Base-by-base conservation (phyloP, 2,329 filamentous ascomycete species). In the Plenodomus biglobosus region DNA sequence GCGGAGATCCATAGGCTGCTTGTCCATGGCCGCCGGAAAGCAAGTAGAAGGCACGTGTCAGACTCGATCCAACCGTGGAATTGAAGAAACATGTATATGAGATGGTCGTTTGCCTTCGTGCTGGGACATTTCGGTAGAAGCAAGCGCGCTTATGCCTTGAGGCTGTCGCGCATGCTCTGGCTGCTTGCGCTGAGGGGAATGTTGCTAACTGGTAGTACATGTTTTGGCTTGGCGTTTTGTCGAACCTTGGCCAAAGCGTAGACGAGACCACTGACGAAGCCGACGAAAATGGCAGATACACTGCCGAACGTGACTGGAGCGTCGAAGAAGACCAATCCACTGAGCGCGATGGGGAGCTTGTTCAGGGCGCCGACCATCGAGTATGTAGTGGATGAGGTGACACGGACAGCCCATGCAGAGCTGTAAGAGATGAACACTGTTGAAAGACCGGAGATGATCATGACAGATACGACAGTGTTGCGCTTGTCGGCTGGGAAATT, bases 371-470 rank as follows among this genome's bases (percentile, higher is more conserved):
- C 94, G 47, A 97, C 94, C 92, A 99, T 97, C 22, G 90, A 95
- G 79, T 97, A 99, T 2, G 94, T 99, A 8, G 94, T 99, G 16
- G 92, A 96, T 0, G 92, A 95, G 7, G 94, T 97, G 57, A 96
- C 89, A 59, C 94, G 92, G 56, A 99, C 95, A 71, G 94, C 97
- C 94, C 94, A 99, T 32, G 94, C 94, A 15, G 92, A 96, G 69
- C 91, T 95, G 81, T 99, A 99, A n/a, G 92, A 97, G 74, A 99
- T 99, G 77, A 96, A 96, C 67, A 97, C 92, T 42, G 92, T 89
- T 30, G 86, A 92, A 44, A 96, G 80, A 51, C 94, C 94, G 4
- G 94, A 96, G 75, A 97, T 88, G 66, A 97, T 77, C 89, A 97
- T 96, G 67, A 92, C 89, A 51, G 88, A 76, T 60, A 95, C 81